Conservation (phyloP, 176 grass and related monocot genomes). For the Hyparrhenia diplandra region DNA sequence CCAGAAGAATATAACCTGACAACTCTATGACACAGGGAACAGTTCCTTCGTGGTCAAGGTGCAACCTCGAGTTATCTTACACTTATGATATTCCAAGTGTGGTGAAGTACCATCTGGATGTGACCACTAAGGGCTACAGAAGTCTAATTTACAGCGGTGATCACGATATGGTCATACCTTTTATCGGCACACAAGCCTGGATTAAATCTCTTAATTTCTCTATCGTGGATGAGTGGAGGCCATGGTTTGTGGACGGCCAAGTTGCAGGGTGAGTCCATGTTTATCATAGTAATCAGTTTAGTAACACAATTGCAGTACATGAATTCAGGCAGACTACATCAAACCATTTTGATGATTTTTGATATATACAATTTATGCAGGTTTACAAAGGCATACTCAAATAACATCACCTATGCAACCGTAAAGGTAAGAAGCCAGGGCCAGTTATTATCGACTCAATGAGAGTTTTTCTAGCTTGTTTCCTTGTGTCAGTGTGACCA, state of each 20-base stretch:
- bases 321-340: not conserved
- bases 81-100: slow-evolving; percentile 18
- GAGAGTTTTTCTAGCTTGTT: not conserved
- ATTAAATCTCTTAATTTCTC: slow-evolving; percentile 51
- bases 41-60: slow-evolving; percentile 41
- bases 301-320: not conserved
- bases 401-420: slow-evolving; percentile 63
- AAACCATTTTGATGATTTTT: not conserved
- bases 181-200: slow-evolving; percentile 50
- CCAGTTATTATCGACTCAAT: not conserved
- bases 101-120: slow-evolving; percentile 32
- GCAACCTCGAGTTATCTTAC: slow-evolving; percentile 27
- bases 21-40: slow-evolving; percentile 38
- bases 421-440: slow-evolving; percentile 49
- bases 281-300: not conserved
- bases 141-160: slow-evolving; percentile 50
- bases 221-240: slow-evolving; percentile 49
- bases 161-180: slow-evolving; percentile 43
- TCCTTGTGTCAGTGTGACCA: not conserved
- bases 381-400: slow-evolving; percentile 55
- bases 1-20: not conserved
- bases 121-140: slow-evolving; percentile 48
- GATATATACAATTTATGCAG: slow-evolving; percentile 4
- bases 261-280: slow-evolving; percentile 49
- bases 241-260: slow-evolving; percentile 50